A percentile compares a stretch with the other conserved stretches of the same genome.
Conservation (phyloP, 164 flowering plant species). For the Aristolochia contorta region DNA sequence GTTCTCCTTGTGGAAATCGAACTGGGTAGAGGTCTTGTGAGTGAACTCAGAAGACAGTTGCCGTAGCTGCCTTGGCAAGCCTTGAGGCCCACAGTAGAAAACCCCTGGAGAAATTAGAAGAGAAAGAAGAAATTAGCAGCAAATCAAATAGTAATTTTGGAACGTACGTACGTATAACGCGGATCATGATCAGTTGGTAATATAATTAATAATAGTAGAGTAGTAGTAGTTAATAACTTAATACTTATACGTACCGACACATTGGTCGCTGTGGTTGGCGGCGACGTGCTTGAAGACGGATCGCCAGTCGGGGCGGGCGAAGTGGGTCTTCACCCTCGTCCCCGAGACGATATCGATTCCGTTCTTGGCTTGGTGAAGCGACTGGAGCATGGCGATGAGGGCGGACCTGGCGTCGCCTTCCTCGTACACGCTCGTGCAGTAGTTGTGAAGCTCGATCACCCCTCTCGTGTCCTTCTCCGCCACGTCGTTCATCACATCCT, state of each 20-base stretch:
- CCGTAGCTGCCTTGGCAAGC: conserved; percentile 27
- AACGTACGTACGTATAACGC: too few species aligned
- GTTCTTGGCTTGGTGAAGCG: conserved; percentile 48
- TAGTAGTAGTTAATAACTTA: too few species aligned
- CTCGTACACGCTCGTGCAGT: conserved; percentile 63
- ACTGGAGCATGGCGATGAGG: conserved; percentile 53
- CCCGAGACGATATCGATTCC: conserved; percentile 61
- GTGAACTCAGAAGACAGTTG: conserved; percentile 35
- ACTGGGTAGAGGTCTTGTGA: conserved; percentile 40
- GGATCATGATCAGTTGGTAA: too few species aligned
- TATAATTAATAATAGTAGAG: too few species aligned
- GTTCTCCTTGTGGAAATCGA: conserved; percentile 64
- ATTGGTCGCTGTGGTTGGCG: conserved; percentile 24
- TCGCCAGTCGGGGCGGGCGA: conserved; percentile 59
- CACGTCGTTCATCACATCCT: conserved; percentile 50
- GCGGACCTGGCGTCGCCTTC: conserved; percentile 75
- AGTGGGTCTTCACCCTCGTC: conserved; percentile 46
- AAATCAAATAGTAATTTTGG: background rate
- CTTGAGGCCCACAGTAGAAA: conserved; percentile 51
- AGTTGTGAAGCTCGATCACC: conserved; percentile 56
- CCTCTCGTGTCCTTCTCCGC: conserved; percentile 35
- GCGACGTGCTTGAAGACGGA: conserved; percentile 43
- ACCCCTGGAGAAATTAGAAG: conserved; percentile 27
- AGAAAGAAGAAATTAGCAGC: background rate
- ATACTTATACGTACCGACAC: conserved; percentile 63